Percentiles rank a stretch among this genome's conserved stretches.
Conservation (phyloP, 1,139 yeast species). For the Hyphopichia fennica region DNA sequence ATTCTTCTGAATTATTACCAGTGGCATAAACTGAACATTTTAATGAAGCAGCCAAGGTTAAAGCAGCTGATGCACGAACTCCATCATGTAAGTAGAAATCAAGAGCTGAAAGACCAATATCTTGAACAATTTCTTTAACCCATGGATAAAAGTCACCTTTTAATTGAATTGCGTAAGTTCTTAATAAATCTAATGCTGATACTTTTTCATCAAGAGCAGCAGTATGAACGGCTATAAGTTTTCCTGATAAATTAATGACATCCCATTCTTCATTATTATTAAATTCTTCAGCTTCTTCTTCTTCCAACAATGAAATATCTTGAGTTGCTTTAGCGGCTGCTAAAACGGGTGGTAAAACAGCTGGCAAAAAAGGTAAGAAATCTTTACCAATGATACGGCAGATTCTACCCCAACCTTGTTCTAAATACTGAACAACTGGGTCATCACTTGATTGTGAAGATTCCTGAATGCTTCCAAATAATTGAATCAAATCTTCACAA, state of each 20-base stretch:
- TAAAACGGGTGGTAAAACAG: conserved; percentile 86
- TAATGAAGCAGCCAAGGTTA: conserved; percentile 76
- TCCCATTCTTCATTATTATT: conserved; percentile 94
- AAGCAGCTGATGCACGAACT: conserved; percentile 87
- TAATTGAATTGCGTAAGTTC: conserved; percentile 84
- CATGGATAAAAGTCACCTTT: conserved; percentile 82
- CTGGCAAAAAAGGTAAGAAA: conserved; percentile 81
- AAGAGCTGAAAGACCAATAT: conserved; percentile 83
- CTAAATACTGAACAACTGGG: conserved; percentile 82
- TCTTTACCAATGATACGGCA: conserved; percentile 85
- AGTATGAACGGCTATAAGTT: conserved; percentile 91
- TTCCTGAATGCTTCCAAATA: conserved; percentile 74
- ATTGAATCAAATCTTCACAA: conserved; percentile 69
- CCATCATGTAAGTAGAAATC: conserved; percentile 93
- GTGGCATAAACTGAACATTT: conserved; percentile 67
- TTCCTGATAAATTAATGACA: conserved; percentile 86
- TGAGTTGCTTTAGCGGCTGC: conserved; percentile 87
- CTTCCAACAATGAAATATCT: conserved; percentile 84
- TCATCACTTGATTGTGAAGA: conserved; percentile 64
- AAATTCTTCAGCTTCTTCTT: conserved; percentile 80
- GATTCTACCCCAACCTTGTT: conserved; percentile 95
- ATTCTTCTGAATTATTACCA: conserved; percentile 55
- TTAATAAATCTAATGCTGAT: conserved; percentile 82
- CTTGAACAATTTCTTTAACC: conserved; percentile 74
- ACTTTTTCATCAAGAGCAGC: conserved; percentile 91